Conservation (phyloP, 257 asterid species). For the Petunia axillaris region DNA sequence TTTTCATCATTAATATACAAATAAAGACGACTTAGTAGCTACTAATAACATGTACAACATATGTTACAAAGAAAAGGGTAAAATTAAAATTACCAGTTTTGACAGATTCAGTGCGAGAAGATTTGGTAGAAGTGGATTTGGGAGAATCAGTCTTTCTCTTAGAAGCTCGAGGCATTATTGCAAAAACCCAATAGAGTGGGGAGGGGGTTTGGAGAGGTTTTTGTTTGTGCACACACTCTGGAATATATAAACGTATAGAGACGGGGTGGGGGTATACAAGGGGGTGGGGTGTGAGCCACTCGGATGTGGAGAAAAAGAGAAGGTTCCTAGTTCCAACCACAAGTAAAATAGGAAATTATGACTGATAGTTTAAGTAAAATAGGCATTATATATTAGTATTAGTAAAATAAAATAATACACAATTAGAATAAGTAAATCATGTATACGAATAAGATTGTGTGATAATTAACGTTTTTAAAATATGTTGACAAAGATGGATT, state of each 20-base stretch:
- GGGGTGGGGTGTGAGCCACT: background rate
- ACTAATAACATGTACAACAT: background rate
- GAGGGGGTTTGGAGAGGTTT: constrained; percentile 23
- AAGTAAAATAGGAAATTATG: background rate
- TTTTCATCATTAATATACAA: background rate
- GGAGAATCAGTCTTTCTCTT: constrained; percentile 70
- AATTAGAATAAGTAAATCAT: too few species aligned
- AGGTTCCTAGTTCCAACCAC: background rate
- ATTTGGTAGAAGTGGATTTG: constrained; percentile 49
- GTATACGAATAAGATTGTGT: too few species aligned
- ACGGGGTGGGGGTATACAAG: background rate
- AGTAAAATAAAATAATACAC: too few species aligned
- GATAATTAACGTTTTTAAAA: too few species aligned
- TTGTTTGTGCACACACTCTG: constrained; percentile 7
- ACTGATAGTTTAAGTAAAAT: too few species aligned
- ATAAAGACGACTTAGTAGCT: background rate
- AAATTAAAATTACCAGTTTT: constrained; percentile 51
- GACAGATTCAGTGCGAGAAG: constrained; percentile 50
- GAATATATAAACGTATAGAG: constrained; percentile 31
- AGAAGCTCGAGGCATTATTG: constrained; percentile 68
- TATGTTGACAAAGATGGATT: too few species aligned
- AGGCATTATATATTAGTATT: too few species aligned
- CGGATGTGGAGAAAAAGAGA: background rate
- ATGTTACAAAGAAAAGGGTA: background rate
- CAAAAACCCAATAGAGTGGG: constrained; percentile 20